A percentile compares a stretch with the other conserved stretches of the same genome.
These are phyloP conservation scores for Tagetes patula DNA, from an alignment of 129 eudicot genomes.

Conservation along the genomic window DNA sequence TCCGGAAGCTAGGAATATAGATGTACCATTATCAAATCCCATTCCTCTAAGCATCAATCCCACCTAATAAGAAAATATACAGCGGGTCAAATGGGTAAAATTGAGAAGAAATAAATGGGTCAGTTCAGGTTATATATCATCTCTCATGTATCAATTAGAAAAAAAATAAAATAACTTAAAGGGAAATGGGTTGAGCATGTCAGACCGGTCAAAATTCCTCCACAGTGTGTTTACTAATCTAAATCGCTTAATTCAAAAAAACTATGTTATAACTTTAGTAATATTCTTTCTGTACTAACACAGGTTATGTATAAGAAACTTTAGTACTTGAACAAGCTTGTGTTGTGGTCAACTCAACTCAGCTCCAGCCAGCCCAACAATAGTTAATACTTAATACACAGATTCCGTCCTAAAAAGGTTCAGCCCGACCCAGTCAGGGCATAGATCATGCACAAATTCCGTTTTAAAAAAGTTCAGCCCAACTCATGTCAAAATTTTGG, in stretches of 20 bases:
- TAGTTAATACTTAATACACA: neutral
- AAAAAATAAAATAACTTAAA: neutral
- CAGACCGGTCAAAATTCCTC: neutral
- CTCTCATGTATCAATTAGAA: neutral
- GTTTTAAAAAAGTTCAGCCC: neutral
- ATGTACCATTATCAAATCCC: conserved; percentile 86
- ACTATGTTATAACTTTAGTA: neutral
- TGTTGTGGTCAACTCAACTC: neutral
- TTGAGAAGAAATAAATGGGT: neutral
- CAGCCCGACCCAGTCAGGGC: neutral
- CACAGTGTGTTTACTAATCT: neutral
- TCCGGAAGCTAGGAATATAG: conserved; percentile 89
- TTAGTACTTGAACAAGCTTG: neutral
- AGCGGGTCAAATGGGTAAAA: neutral
- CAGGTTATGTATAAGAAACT: neutral
- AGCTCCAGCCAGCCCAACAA: neutral
- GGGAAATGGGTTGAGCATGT: neutral
- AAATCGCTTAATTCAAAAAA: neutral
- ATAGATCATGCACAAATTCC: neutral
- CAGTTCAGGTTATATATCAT: conserved; percentile 3
- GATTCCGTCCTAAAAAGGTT: neutral
- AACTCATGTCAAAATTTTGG: neutral
- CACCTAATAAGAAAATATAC: conserved; percentile 46
- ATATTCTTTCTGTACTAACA: neutral
- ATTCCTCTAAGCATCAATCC: conserved; percentile 98